Base-by-base conservation (phyloP, 192 early-diverging fungal genomes). In the Chytriomyces confervae region DNA sequence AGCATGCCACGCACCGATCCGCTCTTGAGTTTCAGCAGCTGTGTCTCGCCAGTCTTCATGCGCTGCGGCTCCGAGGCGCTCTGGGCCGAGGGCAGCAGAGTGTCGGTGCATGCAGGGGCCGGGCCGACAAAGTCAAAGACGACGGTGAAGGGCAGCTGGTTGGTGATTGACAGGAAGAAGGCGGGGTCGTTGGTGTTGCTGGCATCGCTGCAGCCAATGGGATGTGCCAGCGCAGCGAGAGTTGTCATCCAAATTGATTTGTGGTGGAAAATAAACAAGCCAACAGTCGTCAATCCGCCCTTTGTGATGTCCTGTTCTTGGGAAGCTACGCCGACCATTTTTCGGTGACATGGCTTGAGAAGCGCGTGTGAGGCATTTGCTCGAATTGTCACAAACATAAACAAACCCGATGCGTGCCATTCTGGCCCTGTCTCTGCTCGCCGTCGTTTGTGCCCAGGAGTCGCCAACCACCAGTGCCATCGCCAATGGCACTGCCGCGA, bases 1-100 rank as follows among this genome's bases (percentile, higher is more conserved):
- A 36, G 2, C 29, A 36, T 36, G 63, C 9, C 27, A 50, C 64
- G 9, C 50, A 76, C 74, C 74, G 74, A 76, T 46, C 74, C 74
- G 6, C 13, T 10, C 23, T 24, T 20, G 62, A 76, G 13, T 10
- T 51, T 11, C 10, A 76, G 16, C 6, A 63, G 64, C 63, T 76
- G 74, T 10, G 13, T 24, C 18, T n/a, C 20, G 0, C 74, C 74
- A 2, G 62, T 44, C 13, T 44, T 24, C 27, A 76, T 76, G 20
- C 50, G 27, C 50, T 76, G 74, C 48, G 74, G 47, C 10, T 7
- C 43, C 29, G 60, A 16, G 61, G 20, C 43, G 10, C 16, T 20
- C 62, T 16, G 18, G 20, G 74, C 62, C 10, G 11, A 16, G 46
- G 51, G 13, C n/a, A 76, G 43, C 11, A 76, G 18, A 27, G 50